Evolutionary conservation across 2,329 filamentous ascomycete genomes (phyloP).

Genomic region (Byssochlamys sp.): DNA sequence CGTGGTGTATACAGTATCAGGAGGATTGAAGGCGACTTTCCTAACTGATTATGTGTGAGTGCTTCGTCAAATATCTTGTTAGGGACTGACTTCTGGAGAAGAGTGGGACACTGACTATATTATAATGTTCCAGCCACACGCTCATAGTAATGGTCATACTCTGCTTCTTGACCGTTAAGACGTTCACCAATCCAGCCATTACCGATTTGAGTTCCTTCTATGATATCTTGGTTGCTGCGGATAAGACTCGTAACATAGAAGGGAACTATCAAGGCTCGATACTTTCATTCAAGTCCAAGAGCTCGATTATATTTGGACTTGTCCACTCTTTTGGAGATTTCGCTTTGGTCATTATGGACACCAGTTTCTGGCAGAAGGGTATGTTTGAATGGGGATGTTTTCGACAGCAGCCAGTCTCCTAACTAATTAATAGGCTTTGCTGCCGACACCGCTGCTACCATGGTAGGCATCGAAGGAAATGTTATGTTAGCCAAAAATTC

Average conservation of each 20-base stretch:
- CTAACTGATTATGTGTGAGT: conserved; percentile 6
- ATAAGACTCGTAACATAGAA: conserved; percentile 4
- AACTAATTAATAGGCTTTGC: conserved; percentile 1
- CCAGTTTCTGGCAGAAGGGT: conserved; percentile 6
- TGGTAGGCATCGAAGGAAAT: conserved; percentile 1
- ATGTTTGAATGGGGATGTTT: background rate
- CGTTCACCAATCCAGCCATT: conserved; percentile 4
- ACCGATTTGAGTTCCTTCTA: conserved; percentile 3
- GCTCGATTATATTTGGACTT: conserved; percentile 5
- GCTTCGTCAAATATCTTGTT: too few relatives aligned
- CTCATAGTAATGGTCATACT: conserved; percentile 3
- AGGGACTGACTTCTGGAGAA: background rate
- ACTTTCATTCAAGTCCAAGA: conserved; percentile 5
- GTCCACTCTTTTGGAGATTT: conserved; percentile 5
- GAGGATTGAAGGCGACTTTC: conserved; percentile 5
- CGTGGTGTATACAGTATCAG: conserved; percentile 3
- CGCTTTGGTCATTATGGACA: conserved; percentile 6
- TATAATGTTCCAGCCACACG: conserved; percentile 1
- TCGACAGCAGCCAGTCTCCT: background rate
- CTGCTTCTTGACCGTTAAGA: conserved; percentile 3
- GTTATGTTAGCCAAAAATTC: background rate
- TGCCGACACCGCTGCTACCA: conserved; percentile 4
- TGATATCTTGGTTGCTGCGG: conserved; percentile 2
- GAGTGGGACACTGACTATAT: background rate
- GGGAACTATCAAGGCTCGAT: conserved; percentile 5